phyloP scores from a whole-genome alignment of 2,329 filamentous ascomycete species.

The Penicillium nordicum region DNA sequence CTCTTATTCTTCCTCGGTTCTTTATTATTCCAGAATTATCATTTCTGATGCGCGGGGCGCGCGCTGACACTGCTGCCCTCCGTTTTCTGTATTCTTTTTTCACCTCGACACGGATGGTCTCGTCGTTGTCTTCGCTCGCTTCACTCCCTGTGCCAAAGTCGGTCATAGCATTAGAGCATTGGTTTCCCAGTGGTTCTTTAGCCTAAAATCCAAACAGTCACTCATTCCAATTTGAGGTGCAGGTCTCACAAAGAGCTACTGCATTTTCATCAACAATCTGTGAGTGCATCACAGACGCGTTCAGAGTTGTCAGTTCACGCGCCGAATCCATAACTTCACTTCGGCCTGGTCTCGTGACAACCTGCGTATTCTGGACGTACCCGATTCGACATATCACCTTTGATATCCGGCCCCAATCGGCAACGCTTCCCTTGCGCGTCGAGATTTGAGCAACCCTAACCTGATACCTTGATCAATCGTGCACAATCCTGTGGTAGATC shows the following conservation, averaged over 20 bases:
- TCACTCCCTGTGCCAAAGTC: neutral
- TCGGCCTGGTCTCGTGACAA: neutral
- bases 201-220: neutral
- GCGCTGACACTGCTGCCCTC: neutral
- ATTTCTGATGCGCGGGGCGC: neutral
- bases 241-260: too few relatives aligned
- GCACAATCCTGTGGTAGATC: neutral
- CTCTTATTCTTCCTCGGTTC: neutral
- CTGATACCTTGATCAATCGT: neutral
- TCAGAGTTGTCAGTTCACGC: neutral
- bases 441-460: neutral
- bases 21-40: conserved; percentile 3
- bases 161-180: neutral
- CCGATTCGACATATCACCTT: neutral
- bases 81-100: neutral
- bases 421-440: neutral
- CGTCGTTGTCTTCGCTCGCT: conserved; percentile 1
- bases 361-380: too few relatives aligned
- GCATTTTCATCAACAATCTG: neutral
- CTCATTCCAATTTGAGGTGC: neutral
- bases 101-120: neutral
- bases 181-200: neutral
- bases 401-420: neutral
- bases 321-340: neutral
- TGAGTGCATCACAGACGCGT: neutral